These are phyloP conservation scores for Botryosphaeria dothidea DNA, from an alignment of 2,329 filamentous ascomycete genomes.

Conservation along the genomic window DNA sequence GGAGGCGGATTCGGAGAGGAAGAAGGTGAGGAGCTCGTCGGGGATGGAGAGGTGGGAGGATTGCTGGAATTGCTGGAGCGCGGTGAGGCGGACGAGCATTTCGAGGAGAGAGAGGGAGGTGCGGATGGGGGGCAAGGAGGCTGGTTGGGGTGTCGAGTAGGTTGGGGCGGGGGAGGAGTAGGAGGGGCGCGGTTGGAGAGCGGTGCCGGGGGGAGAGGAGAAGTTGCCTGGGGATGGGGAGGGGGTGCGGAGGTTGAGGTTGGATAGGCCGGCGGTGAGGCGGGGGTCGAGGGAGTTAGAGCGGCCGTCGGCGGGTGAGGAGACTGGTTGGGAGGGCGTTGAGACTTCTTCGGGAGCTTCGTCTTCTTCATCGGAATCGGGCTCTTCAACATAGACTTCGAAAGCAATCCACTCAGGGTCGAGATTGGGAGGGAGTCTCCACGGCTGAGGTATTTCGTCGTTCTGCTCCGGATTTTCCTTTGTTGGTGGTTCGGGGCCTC, in stretches of 20 bases:
- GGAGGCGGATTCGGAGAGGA: conserved; percentile 66
- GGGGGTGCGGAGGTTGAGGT: conserved; percentile 43
- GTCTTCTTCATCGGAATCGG: conserved; percentile 58
- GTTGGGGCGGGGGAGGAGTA: conserved; percentile 30
- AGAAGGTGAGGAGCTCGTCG: conserved; percentile 87
- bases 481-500: conserved; percentile 22
- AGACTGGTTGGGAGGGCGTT: background rate
- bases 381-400: conserved; percentile 73
- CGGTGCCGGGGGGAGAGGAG: conserved; percentile 24
- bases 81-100: conserved; percentile 81
- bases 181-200: conserved; percentile 29
- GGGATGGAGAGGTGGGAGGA: conserved; percentile 84
- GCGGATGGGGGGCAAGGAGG: conserved; percentile 53
- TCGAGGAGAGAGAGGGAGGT: conserved; percentile 80
- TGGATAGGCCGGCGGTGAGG: conserved; percentile 46
- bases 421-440: conserved; percentile 70
- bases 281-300: conserved; percentile 19
- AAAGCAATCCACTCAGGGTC: conserved; percentile 92
- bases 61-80: conserved; percentile 90
- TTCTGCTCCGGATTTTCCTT: conserved; percentile 22
- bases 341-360: conserved; percentile 38
- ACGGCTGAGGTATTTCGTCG: conserved; percentile 40
- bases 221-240: conserved; percentile 26
- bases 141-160: conserved; percentile 25
- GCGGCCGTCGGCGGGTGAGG: background rate